Evolutionary conservation across 345 rosid species (phyloP), one percentile per base, ranked within the genome.

Genomic region (Sonneratia caseolaris): DNA sequence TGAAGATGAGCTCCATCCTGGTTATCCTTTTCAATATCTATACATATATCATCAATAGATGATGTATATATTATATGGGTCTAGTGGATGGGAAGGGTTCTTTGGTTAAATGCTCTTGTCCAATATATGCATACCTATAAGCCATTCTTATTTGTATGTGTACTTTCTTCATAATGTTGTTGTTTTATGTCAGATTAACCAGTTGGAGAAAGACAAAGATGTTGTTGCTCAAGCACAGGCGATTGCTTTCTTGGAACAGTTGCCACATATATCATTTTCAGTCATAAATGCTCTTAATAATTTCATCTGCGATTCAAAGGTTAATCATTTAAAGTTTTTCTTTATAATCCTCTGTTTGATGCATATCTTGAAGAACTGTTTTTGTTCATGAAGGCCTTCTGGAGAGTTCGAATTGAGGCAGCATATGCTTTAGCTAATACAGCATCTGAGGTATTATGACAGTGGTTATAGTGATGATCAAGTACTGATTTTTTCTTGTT

Each of bases 181-280:
- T 53, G 57, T 53, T 53, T 53, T 19, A 16, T 53, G 22, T 70
- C 15, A 94, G 98, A 86, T 94, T 72, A 94, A 88, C 84, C 92
- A 91, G 79, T 72, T 91, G 77, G 98, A 94, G 89, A 94, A 88
- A 80, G 98, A 94, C 79, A 93, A 86, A 76, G 98, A 94, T 83
- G 97, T 94, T 80, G 91, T 91, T 76, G 97, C 97, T 43, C 98
- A 94, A 78, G 84, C 97, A 70, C 98, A 91, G 76, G 96, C 98
- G 51, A 85, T 94, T 37, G 72, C 84, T 24, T 85, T 94, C 37
- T 79, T 94, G 68, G 89, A 85, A 80, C 78, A 91, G 68, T 83
- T 91, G 64, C 93, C 88, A 27, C 96, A 91, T 40, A 86, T 85
- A 80, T 82, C 97, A 12, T 87, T 88, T 81, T 82, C 93, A 74